A percentile compares a stretch with the other conserved stretches of the same genome.
These are phyloP conservation scores for Claviceps maximensis DNA, from an alignment of 2,329 filamentous ascomycete species.

Conservation along the genomic window DNA sequence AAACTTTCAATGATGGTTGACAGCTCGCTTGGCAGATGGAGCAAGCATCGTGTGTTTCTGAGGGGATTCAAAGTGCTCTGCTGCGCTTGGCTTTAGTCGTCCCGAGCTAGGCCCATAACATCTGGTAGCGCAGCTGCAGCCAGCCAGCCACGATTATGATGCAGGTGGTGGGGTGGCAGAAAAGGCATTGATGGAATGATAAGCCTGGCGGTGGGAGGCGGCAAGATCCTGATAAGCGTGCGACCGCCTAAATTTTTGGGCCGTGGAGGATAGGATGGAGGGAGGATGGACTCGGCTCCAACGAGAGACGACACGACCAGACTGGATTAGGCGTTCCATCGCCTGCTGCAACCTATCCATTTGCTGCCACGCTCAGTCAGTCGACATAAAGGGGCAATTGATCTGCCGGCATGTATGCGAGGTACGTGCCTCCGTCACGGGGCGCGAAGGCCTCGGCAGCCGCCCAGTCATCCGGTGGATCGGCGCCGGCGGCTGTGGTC, in stretches of 20 bases:
- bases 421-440: conserved; percentile 27
- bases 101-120: background rate
- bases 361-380: too few relatives aligned
- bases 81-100: background rate
- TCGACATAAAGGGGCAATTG: background rate
- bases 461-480: conserved; percentile 1
- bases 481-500: background rate
- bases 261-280: background rate
- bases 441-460: conserved; percentile 8
- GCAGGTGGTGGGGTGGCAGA: background rate
- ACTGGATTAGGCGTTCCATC: background rate
- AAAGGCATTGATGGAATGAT: conserved; percentile 8
- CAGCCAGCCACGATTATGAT: background rate
- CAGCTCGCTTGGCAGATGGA: background rate
- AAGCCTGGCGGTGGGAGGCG: conserved; percentile 22
- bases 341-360: background rate
- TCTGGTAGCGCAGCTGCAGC: background rate
- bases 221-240: conserved; percentile 26
- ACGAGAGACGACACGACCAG: background rate
- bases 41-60: too few relatives aligned
- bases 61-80: too few relatives aligned
- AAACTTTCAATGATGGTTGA: background rate
- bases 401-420: conserved; percentile 25
- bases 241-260: conserved; percentile 22
- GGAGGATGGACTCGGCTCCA: background rate